Evolutionary conservation across 2,329 filamentous ascomycete genomes (phyloP).

Genomic region (Penicillium nordicum): DNA sequence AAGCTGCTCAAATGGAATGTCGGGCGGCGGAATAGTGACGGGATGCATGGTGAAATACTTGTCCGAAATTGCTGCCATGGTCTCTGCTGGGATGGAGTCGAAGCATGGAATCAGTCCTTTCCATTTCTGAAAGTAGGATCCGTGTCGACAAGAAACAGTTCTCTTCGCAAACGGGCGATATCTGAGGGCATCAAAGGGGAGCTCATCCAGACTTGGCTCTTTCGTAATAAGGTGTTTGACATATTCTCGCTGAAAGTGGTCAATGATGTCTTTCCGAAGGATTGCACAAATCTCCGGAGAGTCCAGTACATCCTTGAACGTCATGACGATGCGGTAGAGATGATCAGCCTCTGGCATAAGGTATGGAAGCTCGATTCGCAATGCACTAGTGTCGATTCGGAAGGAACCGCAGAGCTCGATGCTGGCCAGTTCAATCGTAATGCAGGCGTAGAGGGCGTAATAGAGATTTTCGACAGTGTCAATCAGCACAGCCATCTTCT

Average conservation of each 20-base stretch:
- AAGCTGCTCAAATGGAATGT: constrained; percentile 18
- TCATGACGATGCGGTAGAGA: constrained; percentile 32
- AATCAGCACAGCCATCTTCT: constrained; percentile 30
- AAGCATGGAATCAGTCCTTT: constrained; percentile 28
- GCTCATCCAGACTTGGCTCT: constrained; percentile 11
- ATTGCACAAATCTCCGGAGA: constrained; percentile 25
- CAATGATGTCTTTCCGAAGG: constrained; percentile 27
- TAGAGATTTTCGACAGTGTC: constrained; percentile 36
- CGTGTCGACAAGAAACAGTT: constrained; percentile 22
- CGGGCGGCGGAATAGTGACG: constrained; percentile 9
- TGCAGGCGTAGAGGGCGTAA: constrained; percentile 36
- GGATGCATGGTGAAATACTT: constrained; percentile 34
- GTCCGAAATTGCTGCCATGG: constrained; percentile 34
- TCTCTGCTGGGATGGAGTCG: constrained; percentile 26
- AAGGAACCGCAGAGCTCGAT: constrained; percentile 36
- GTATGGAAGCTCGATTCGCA: constrained; percentile 15
- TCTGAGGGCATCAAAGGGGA: constrained; percentile 25
- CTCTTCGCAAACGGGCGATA: constrained; percentile 30
- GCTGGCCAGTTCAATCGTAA: constrained; percentile 38
- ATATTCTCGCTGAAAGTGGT: constrained; percentile 29
- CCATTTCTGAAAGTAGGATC: constrained; percentile 31
- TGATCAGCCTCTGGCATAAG: constrained; percentile 35
- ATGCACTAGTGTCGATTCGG: constrained; percentile 22
- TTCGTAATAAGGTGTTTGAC: constrained; percentile 25
- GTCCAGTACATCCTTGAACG: constrained; percentile 34